Conservation (phyloP, 306 rosid genomes). For the Mimosa bimucronata region DNA sequence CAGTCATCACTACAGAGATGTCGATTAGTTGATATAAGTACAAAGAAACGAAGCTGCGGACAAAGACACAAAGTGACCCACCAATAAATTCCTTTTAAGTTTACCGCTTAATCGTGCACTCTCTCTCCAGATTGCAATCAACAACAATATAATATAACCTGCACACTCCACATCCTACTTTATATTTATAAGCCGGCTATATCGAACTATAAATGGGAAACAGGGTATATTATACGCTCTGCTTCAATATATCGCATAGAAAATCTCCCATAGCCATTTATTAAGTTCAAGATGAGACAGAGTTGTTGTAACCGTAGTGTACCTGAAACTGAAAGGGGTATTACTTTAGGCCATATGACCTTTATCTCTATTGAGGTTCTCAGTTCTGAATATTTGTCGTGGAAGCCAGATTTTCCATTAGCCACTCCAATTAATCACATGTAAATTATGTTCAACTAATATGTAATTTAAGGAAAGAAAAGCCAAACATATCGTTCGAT, state of each 20-base stretch:
- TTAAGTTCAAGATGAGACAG: not conserved
- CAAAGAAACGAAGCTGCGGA: not conserved
- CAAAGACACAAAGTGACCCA: conserved; percentile 9
- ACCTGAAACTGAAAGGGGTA: conserved; percentile 12
- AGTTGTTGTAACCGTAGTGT: not conserved
- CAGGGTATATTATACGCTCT: conserved; percentile 13
- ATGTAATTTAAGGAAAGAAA: not conserved
- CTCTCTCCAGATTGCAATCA: conserved; percentile 5
- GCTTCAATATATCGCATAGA: not conserved
- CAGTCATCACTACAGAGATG: conserved; percentile 10
- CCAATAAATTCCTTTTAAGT: conserved; percentile 25
- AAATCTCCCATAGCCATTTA: not conserved
- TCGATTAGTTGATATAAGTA: not conserved
- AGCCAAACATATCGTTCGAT: not conserved
- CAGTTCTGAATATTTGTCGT: conserved; percentile 17
- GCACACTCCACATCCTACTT: conserved; percentile 13
- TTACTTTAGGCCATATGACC: conserved; percentile 2
- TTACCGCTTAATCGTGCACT: not conserved
- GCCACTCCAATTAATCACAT: not conserved
- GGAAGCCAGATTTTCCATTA: not conserved
- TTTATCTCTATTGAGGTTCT: not conserved
- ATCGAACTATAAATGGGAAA: conserved; percentile 9
- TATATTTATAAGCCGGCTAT: not conserved
- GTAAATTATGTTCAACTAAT: not conserved
- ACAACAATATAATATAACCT: conserved; percentile 2